Evolutionary conservation across 2,329 filamentous ascomycete species (phyloP), one percentile per base, ranked within the genome.

Genomic region (Cladophialophora immunda): DNA sequence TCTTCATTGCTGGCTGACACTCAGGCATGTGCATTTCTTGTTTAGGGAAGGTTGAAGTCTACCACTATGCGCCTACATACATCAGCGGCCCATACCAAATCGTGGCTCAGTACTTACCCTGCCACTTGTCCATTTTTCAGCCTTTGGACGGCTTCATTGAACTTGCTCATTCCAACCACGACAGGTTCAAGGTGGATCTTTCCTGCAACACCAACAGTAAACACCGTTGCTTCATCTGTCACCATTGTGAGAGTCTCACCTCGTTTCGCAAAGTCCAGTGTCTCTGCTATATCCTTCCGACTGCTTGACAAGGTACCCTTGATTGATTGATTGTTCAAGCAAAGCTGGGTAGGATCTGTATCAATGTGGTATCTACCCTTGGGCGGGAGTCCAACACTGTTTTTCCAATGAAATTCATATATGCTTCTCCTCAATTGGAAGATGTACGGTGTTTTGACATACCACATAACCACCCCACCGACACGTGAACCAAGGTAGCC

Each of bases 391-490:
- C 82, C 83, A 67, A 85, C 81, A 66, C 68, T 70, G 50, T n/a
- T n/a, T 27, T n/a, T 17, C 56, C 30, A 50, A 56, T 56, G 32
- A 64, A 36, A 60, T 29, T 8, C 22, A 13, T 56, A 7, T 22
- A 8, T 38, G 6, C 52, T 56, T 32, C 30, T 22, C 4, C 17
- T 22, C 19, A 27, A 4, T 34, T 29, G 19, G 17, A 7, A 41
- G 62, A 15, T 55, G 19, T 58, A 58, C 66, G 38, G 30, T n/a
- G 59, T 65, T 29, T 53, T 65, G 36, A 45, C 57, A 32, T 56
- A 70, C 68, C 84, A 86, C 82, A 87, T 85, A 22, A 87, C 80
- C 50, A 79, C 81, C 1, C 79, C 81, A 5, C 83, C 81, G 15
- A 85, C 75, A 5, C 85, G 78, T 68, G 73, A 78, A 22, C 83